Evolutionary conservation across 1,139 yeast genomes (phyloP).

Genomic region (Sugiyamaella castrensis): DNA sequence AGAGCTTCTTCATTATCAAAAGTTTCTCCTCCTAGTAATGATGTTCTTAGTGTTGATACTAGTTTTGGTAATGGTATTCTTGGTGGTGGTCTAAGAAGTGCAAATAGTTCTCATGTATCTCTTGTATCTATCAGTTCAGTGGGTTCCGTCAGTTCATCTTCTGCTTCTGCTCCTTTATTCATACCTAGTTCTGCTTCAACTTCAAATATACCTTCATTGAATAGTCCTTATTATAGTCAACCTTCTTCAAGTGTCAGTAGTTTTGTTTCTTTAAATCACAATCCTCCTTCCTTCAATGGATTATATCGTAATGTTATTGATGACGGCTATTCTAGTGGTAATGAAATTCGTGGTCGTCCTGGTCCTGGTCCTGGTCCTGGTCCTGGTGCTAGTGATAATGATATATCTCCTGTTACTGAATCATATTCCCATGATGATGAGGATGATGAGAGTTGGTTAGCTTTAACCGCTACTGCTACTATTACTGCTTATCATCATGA

Average conservation of each 20-base stretch:
- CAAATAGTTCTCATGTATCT: conserved; percentile 10
- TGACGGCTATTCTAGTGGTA: neutral
- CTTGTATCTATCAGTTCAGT: conserved; percentile 1
- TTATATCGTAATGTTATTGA: neutral
- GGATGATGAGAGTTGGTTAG: conserved; percentile 9
- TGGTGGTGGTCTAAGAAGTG: neutral
- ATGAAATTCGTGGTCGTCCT: neutral
- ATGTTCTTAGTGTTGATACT: too few relatives aligned
- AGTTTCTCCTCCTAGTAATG: neutral
- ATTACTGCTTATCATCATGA: conserved; percentile 7
- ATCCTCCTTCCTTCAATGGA: conserved; percentile 2
- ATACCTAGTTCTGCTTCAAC: conserved; percentile 2
- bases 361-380: neutral
- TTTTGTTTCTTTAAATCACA: conserved; percentile 5
- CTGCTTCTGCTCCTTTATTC: conserved; percentile 9
- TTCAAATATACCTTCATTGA: conserved; percentile 3
- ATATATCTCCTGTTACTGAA: neutral
- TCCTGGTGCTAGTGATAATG: neutral
- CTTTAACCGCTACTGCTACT: conserved; percentile 10
- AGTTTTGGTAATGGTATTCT: too few relatives aligned
- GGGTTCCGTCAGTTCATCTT: neutral
- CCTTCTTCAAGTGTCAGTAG: conserved; percentile 3
- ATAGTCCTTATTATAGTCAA: conserved; percentile 10
- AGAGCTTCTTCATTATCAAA: conserved; percentile 2
- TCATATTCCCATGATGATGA: neutral